A percentile compares a stretch with the other conserved stretches of the same genome.
Conservation (phyloP, 495 filamentous ascomycete genomes). For the Hyphodiscus hymeniophilus region DNA sequence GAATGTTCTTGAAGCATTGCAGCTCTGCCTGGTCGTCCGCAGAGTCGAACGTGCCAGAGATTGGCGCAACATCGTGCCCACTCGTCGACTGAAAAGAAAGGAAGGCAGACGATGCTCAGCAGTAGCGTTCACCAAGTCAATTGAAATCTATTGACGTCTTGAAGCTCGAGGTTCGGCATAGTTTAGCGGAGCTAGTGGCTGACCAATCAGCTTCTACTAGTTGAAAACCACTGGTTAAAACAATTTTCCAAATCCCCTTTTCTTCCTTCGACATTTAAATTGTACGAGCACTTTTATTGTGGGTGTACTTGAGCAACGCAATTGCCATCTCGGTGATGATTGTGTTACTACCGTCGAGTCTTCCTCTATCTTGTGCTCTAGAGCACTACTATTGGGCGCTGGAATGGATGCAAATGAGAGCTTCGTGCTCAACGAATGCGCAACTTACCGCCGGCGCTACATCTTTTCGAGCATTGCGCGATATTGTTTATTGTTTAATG, state of each 20-base stretch:
- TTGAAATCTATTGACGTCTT: neutral
- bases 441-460: conserved; percentile 55
- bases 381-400: conserved; percentile 41
- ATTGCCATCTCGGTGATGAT: conserved; percentile 27
- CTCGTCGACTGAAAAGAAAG: conserved; percentile 31
- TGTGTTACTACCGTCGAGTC: conserved; percentile 36
- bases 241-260: conserved; percentile 26
- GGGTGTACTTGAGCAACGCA: conserved; percentile 47
- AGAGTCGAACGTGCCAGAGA: conserved; percentile 78
- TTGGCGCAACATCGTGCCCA: conserved; percentile 77
- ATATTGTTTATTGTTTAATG: too few relatives aligned
- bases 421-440: conserved; percentile 32
- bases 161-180: conserved; percentile 17
- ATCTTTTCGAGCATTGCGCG: conserved; percentile 15
- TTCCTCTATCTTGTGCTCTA: conserved; percentile 56
- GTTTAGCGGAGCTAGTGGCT: conserved; percentile 20
- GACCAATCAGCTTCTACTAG: neutral
- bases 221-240: conserved; percentile 23
- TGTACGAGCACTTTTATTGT: conserved; percentile 64
- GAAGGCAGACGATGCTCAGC: conserved; percentile 22
- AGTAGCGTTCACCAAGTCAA: conserved; percentile 16
- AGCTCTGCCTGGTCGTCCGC: conserved; percentile 61
- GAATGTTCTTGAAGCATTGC: conserved; percentile 63
- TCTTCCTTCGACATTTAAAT: conserved; percentile 35
- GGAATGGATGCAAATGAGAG: conserved; percentile 53